Conservation (phyloP, 768 basidiomycete genomes). For the Trametes cingulata region DNA sequence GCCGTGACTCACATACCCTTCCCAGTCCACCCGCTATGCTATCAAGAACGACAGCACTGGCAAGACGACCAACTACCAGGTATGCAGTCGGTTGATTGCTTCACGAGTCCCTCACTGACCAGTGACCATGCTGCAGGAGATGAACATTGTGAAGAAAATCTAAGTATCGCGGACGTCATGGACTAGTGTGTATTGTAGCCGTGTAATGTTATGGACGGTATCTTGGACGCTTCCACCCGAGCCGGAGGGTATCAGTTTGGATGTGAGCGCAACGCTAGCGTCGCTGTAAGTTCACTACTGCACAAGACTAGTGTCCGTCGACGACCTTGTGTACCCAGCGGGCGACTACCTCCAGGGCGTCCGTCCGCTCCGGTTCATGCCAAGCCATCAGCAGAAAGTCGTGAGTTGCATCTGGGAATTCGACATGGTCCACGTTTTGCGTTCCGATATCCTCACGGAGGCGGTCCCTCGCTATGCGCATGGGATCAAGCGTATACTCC, state of each 20-base stretch:
- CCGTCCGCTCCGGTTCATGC: constrained; percentile 12
- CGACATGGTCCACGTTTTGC: background rate
- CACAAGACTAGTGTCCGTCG: too few relatives aligned
- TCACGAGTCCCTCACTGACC: too few relatives aligned
- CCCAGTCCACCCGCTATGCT: constrained; percentile 35
- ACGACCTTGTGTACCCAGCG: background rate
- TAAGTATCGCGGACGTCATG: background rate
- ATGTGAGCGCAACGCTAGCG: too few relatives aligned
- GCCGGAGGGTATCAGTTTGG: too few relatives aligned
- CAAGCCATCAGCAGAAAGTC: constrained; percentile 1
- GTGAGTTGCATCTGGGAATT: constrained; percentile 4
- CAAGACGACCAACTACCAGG: constrained; percentile 42
- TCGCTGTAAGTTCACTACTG: too few relatives aligned
- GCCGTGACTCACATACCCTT: background rate
- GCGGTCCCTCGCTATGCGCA: constrained; percentile 27
- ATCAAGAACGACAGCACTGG: constrained; percentile 48
- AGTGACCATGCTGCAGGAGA: constrained; percentile 28
- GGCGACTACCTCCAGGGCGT: background rate
- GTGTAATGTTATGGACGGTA: too few relatives aligned
- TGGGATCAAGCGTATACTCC: constrained; percentile 32
- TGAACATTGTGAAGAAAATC: constrained; percentile 39
- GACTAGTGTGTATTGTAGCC: background rate
- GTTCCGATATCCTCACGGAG: constrained; percentile 30
- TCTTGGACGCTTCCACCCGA: too few relatives aligned
- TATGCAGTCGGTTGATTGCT: constrained; percentile 6